phyloP scores from a whole-genome alignment of 1,284 basidiomycete genomes.

The Tilletia caries region DNA sequence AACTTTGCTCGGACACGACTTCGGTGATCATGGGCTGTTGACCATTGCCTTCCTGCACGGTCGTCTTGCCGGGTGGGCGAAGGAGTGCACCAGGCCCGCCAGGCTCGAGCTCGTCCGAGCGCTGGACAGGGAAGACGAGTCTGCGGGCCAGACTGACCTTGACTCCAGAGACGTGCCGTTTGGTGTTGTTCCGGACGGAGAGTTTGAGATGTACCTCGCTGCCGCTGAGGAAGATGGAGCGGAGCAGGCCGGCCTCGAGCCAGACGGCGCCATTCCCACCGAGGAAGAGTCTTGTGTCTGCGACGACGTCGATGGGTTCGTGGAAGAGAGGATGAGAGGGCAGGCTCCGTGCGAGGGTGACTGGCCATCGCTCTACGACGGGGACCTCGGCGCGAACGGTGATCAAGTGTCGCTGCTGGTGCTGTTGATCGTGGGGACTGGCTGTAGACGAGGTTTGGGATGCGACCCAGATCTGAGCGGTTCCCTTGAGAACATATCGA shows the following conservation, averaged over 20 bases:
- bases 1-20: slow-evolving; percentile 36
- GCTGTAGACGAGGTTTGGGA: not conserved
- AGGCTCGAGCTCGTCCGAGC: slow-evolving; percentile 21
- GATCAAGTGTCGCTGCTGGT: slow-evolving; percentile 40
- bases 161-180: slow-evolving; percentile 40
- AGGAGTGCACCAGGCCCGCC: slow-evolving; percentile 1
- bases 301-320: slow-evolving; percentile 38
- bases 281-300: slow-evolving; percentile 47
- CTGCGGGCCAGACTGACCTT: slow-evolving; percentile 37
- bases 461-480: slow-evolving; percentile 40
- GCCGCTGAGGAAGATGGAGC: slow-evolving; percentile 41
- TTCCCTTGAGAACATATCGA: slow-evolving; percentile 42
- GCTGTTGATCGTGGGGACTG: slow-evolving; percentile 15
- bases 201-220: slow-evolving; percentile 35
- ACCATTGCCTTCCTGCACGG: slow-evolving; percentile 20
- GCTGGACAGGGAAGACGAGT: slow-evolving; percentile 41
- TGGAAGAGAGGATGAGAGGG: slow-evolving; percentile 7
- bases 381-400: slow-evolving; percentile 37
- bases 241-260: slow-evolving; percentile 40
- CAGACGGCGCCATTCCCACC: slow-evolving; percentile 45
- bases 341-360: not conserved
- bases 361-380: slow-evolving; percentile 41
- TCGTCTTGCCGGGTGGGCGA: slow-evolving; percentile 23
- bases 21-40: slow-evolving; percentile 42
- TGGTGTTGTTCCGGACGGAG: slow-evolving; percentile 47